These are phyloP conservation scores for Epichloe gansuensis DNA, from an alignment of 2,329 filamentous ascomycete genomes.

Conservation along the genomic window DNA sequence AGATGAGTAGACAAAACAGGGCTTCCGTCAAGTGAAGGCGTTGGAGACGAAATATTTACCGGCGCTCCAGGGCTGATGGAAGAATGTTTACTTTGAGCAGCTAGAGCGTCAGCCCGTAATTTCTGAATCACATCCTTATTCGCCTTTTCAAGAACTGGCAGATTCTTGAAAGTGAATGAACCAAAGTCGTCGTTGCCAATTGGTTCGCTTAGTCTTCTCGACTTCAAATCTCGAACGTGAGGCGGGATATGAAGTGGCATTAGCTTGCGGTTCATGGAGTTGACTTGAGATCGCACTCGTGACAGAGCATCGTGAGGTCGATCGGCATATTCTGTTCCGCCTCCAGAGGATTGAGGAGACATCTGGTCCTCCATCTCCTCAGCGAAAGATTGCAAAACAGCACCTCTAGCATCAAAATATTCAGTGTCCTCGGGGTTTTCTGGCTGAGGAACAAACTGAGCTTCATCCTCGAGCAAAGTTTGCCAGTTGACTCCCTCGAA, in stretches of 20 bases:
- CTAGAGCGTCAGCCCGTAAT: conserved; percentile 79
- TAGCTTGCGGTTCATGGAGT: conserved; percentile 72
- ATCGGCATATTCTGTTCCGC: conserved; percentile 68
- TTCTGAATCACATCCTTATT: conserved; percentile 99
- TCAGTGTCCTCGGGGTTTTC: conserved; percentile 96
- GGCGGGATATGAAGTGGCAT: conserved; percentile 96
- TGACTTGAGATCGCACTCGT: conserved; percentile 75
- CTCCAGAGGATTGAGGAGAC: conserved; percentile 56
- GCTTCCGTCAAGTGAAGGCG: conserved; percentile 67
- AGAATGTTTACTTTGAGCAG: conserved; percentile 42
- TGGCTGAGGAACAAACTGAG: conserved; percentile 83
- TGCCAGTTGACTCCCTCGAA: conserved; percentile 83
- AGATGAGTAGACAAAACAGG: conserved; percentile 68
- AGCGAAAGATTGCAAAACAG: conserved; percentile 80
- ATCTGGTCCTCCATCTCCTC: conserved; percentile 88
- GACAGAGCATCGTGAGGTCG: conserved; percentile 91
- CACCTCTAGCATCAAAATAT: conserved; percentile 88
- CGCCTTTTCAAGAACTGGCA: conserved; percentile 90
- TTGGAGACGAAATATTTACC: conserved; percentile 41
- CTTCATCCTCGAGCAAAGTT: conserved; percentile 82
- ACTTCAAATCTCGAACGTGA: conserved; percentile 85
- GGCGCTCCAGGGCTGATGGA: conserved; percentile 30
- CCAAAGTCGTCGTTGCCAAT: conserved; percentile 86
- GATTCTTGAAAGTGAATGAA: conserved; percentile 91
- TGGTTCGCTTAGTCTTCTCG: conserved; percentile 79